A percentile compares a stretch with the other conserved stretches of the same genome.
These are phyloP conservation scores for Spergularia azorica DNA, from an alignment of 179 eudicot species.

Conservation along the genomic window DNA sequence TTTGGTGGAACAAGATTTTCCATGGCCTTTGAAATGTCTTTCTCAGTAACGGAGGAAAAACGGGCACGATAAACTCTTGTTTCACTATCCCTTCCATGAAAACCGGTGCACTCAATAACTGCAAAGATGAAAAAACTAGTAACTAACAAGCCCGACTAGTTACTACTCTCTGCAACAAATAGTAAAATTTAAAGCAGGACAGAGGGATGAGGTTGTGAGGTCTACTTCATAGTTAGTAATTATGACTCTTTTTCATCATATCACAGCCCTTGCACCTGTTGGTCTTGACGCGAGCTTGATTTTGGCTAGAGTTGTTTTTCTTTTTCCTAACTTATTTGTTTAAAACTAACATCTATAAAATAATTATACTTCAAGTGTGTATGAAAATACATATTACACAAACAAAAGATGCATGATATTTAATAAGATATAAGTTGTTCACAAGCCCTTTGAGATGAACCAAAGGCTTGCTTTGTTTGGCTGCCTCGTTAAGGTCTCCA, in stretches of 20 bases:
- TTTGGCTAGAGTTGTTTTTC: too few species aligned
- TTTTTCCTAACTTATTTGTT: too few species aligned
- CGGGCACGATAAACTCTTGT: conserved; percentile 76
- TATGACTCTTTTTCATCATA: neutral
- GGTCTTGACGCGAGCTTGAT: too few species aligned
- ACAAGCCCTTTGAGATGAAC: too few species aligned
- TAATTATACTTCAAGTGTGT: too few species aligned
- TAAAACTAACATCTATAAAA: too few species aligned
- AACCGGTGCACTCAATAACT: conserved; percentile 92
- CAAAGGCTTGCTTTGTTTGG: too few species aligned
- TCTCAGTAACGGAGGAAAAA: conserved; percentile 90
- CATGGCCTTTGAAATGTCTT: conserved; percentile 82
- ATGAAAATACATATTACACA: too few species aligned
- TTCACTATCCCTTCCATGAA: conserved; percentile 48
- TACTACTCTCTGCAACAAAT: neutral
- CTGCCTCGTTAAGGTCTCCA: too few species aligned
- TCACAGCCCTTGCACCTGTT: too few species aligned
- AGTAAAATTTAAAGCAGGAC: neutral
- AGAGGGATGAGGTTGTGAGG: neutral
- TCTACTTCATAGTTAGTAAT: neutral
- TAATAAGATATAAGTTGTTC: too few species aligned
- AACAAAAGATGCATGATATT: too few species aligned
- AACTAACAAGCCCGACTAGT: neutral
- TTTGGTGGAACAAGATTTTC: conserved; percentile 81
- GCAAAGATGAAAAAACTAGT: conserved; percentile 22